Evolutionary conservation across 108 stramenopile genomes (phyloP), one percentile per base, ranked within the genome.

Genomic region (Nannochloropsis gaditana): DNA sequence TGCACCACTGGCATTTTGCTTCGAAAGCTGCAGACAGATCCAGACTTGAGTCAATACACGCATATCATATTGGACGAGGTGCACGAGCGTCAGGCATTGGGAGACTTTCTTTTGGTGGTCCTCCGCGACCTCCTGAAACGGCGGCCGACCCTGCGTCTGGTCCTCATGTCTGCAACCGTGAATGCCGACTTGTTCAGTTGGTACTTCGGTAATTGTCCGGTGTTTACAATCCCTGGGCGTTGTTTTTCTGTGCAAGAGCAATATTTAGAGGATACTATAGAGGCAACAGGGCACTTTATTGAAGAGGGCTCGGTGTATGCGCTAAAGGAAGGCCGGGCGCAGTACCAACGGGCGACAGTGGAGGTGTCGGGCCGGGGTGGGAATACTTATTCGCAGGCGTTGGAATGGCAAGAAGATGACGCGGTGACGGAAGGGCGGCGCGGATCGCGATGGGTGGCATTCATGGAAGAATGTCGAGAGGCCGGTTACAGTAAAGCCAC

Each of bases 1-100:
- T 97, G 97, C 86, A 99, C 98, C 10, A 98, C 97, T 21, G 99
- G 99, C n/a, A 92, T 99, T 43, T 90, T 99, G 31, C 93, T 99
- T 6, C 94, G 97, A 5, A 95, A 96, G 59, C 92, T 99, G 8
- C 97, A 96, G 87, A 87, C 91, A 44, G 93, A 95, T 43, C 89
- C 86, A 17, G 93, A 92, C 8, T 90, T 98, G 21, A 89, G 93
- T 43, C 90, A 89, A 43, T 90, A 98, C 43, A 93, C 95, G 17
- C 97, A 97, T 87, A 87, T 98, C 83, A 92, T 98, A 31, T 92
- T 99, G 42, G 99, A 99, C 84, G 98, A 99, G 89, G 96, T 97
- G 45, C 96, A 99, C 85, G 98, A 99, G 85, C 90, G 98, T 31
- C 92, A 94, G 83, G 90, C 93, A 43, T 93, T 96, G 87, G 93